Evolutionary conservation across 129 eudicot genomes (phyloP).

Genomic region (Helianthus tuberosus): DNA sequence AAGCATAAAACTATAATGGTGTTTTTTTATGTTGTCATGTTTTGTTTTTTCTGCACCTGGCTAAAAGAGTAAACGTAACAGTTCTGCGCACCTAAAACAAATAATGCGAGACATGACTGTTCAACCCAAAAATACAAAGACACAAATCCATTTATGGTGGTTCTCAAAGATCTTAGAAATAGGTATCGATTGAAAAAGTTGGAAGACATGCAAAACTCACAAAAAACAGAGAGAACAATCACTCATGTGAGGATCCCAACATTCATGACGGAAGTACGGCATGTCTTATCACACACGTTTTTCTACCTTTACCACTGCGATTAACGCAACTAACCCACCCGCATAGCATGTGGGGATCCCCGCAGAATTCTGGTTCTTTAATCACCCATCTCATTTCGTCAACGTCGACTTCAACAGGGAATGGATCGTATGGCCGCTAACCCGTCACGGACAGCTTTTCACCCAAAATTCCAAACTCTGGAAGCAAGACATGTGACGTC

Average conservation of each 20-base stretch:
- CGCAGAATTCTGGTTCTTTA: background rate
- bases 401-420: background rate
- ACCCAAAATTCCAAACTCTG: background rate
- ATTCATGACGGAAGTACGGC: slow-evolving; percentile 25
- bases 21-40: no score
- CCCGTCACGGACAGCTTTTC: slow-evolving; percentile 1
- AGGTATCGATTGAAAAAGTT: no score
- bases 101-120: no score
- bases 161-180: no score
- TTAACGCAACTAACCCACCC: background rate
- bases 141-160: no score
- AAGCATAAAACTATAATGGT: no score
- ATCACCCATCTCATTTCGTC: background rate
- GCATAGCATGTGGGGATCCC: background rate
- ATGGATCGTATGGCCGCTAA: background rate
- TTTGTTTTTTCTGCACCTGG: no score
- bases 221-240: background rate
- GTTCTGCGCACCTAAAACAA: no score
- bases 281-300: background rate
- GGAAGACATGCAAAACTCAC: no score
- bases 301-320: background rate
- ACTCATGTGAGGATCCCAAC: background rate
- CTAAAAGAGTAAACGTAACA: no score
- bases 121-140: no score
- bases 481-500: background rate